A percentile compares a stretch with the other conserved stretches of the same genome.
Conservation (phyloP, 257 asterid species). For the Parsonsia alboflavescens region DNA sequence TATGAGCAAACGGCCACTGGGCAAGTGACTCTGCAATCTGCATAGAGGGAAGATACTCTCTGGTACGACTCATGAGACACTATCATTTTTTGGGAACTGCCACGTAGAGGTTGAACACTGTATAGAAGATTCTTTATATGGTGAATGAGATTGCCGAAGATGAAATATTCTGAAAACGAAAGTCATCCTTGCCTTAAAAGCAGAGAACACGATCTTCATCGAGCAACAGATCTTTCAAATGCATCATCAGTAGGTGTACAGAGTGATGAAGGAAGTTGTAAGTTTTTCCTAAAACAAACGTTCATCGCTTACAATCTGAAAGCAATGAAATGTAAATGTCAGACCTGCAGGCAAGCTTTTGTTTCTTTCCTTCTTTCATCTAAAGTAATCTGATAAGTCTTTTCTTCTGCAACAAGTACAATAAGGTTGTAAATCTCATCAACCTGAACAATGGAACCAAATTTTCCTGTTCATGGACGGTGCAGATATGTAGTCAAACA, state of each 20-base stretch:
- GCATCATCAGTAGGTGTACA: conserved; percentile 29
- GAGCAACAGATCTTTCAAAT: conserved; percentile 9
- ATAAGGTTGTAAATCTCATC: background rate
- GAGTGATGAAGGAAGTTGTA: conserved; percentile 28
- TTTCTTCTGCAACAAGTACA: background rate
- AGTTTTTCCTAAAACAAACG: background rate
- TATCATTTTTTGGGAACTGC: too few relatives aligned
- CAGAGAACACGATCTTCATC: background rate
- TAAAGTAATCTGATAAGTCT: background rate
- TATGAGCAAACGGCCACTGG: conserved; percentile 56
- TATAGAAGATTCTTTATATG: background rate
- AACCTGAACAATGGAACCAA: background rate
- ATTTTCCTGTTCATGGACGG: background rate
- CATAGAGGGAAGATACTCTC: conserved; percentile 26
- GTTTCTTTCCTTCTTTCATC: background rate
- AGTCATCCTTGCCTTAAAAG: background rate
- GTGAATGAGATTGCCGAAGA: background rate
- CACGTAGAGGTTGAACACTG: conserved; percentile 2
- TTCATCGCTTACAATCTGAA: conserved; percentile 3
- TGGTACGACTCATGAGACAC: background rate
- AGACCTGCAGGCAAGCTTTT: too few relatives aligned
- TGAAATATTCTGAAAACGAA: background rate
- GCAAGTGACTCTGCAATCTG: conserved; percentile 65
- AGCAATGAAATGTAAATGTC: conserved; percentile 12
- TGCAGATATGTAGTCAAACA: background rate